Base-by-base conservation (phyloP, 2,329 filamentous ascomycete genomes). In the Aspergillus phoenicis region DNA sequence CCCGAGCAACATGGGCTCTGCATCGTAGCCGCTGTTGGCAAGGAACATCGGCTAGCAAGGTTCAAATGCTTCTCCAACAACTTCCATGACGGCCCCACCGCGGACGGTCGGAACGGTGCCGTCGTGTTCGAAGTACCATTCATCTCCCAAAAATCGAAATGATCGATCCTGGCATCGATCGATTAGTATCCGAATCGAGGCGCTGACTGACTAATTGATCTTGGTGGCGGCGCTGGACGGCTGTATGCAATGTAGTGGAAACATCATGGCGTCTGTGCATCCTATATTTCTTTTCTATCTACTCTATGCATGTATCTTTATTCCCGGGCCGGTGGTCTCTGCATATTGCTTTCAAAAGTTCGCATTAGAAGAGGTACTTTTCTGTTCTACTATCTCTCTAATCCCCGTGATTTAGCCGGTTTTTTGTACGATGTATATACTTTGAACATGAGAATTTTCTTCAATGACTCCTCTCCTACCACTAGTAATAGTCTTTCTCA, bases 11-110 rank as follows among this genome's bases (percentile, higher is more conserved):
- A 71, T 20, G 93, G 93, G 0, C 77, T 97, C 2, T 94, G 91
- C 68, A 85, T 98, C 28, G 88, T 96, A 11, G 91, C 88, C n/a
- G 95, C 89, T 15, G 85, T 96, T 1, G 93, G 91, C 38, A 94
- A 91, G 71, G 91, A 97, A 77, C 90, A 93, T 76, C 86, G 92
- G 48, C 80, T 97, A 45, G 95, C 93, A 4, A 84, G 91, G 64
- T 98, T 93, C 93, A 89, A 89, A 77, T 71, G 73, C 45, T 78
- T 75, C 57, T 64, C 69, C 22, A 77, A 81, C 52, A 78, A 75
- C 55, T 75, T 72, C 56, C 62, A 71, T 41, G 67, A 75, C 38
- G 74, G 75, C 13, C 48, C 69, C 45, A 63, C 71, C 52, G 56
- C 72, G 3, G 72, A 73, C 24, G 91, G 87, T 4, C 89, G 88